phyloP scores from a whole-genome alignment of 169 alveolate genomes.

The Plasmodium chabaudi region DNA sequence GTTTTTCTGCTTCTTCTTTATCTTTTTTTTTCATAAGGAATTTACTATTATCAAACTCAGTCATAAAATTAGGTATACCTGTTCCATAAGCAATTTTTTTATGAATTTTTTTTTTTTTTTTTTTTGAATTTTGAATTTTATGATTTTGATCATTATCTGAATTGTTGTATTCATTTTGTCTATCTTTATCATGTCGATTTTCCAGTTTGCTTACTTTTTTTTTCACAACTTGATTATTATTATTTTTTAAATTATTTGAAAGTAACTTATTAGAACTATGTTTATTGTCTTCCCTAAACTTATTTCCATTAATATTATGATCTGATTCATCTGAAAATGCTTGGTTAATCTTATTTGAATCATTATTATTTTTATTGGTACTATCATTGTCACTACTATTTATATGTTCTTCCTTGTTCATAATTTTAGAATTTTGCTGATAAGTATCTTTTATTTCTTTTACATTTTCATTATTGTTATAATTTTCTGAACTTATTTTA shows the following conservation, averaged over 20 bases:
- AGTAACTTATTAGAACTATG: too few relatives aligned
- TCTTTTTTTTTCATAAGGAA: slow-evolving; percentile 54
- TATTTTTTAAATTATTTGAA: not conserved
- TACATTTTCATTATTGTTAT: too few relatives aligned
- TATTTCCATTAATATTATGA: too few relatives aligned
- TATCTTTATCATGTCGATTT: not conserved
- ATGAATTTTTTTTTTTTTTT: not conserved
- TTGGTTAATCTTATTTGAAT: too few relatives aligned
- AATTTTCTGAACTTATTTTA: too few relatives aligned
- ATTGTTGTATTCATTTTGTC: not conserved
- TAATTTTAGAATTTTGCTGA: too few relatives aligned
- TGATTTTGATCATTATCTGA: not conserved
- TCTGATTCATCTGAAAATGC: too few relatives aligned
- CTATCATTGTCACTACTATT: too few relatives aligned
- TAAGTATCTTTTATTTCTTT: too few relatives aligned
- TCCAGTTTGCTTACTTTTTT: not conserved
- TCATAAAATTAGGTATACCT: slow-evolving; percentile 28
- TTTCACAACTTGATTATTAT: not conserved
- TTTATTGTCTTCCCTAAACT: too few relatives aligned
- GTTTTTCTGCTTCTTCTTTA: slow-evolving; percentile 15
- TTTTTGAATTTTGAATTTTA: not conserved
- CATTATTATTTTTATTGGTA: too few relatives aligned
- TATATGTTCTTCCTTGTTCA: too few relatives aligned
- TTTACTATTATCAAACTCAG: slow-evolving; percentile 25
- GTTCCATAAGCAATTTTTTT: not conserved